Evolutionary conservation across 495 filamentous ascomycete species (phyloP).

Genomic region (Penicillium arizonense): DNA sequence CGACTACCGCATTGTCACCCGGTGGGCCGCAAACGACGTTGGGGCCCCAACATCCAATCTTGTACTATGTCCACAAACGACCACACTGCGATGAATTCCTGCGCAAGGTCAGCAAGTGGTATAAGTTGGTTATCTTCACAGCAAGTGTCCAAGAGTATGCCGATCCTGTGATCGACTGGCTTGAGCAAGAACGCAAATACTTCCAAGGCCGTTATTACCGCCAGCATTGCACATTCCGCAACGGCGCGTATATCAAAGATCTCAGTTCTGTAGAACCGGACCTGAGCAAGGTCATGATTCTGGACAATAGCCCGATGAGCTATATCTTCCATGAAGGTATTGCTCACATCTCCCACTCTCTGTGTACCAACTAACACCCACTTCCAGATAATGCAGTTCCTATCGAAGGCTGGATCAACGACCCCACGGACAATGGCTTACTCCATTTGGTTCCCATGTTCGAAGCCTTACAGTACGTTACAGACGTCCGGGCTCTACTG

Average conservation of each 20-base stretch:
- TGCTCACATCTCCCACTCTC: not conserved
- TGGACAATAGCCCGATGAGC: slow-evolving; percentile 96
- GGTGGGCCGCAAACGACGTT: slow-evolving; percentile 61
- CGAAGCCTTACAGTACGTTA: slow-evolving; percentile 93
- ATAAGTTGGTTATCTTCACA: slow-evolving; percentile 95
- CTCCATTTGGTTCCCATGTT: slow-evolving; percentile 90
- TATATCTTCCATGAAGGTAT: slow-evolving; percentile 98
- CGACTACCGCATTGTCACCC: slow-evolving; percentile 57
- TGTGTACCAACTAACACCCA: slow-evolving; percentile 16
- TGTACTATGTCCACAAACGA: slow-evolving; percentile 98
- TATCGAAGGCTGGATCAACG: slow-evolving; percentile 41
- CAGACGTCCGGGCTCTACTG: slow-evolving; percentile 86
- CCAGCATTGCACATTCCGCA: slow-evolving; percentile 92
- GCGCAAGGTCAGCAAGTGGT: slow-evolving; percentile 94
- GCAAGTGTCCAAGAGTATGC: slow-evolving; percentile 98
- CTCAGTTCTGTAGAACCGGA: slow-evolving; percentile 94
- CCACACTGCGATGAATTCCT: slow-evolving; percentile 97
- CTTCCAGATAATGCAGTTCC: slow-evolving; percentile 32
- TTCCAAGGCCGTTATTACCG: slow-evolving; percentile 90
- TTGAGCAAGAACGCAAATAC: slow-evolving; percentile 94
- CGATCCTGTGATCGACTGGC: slow-evolving; percentile 98
- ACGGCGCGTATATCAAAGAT: slow-evolving; percentile 97
- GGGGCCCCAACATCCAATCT: slow-evolving; percentile 88
- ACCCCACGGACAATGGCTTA: slow-evolving; percentile 74
- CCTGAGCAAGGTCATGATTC: slow-evolving; percentile 94